These are phyloP conservation scores for Stipa capillata DNA, from an alignment of 176 grass and related monocot genomes.

Conservation along the genomic window DNA sequence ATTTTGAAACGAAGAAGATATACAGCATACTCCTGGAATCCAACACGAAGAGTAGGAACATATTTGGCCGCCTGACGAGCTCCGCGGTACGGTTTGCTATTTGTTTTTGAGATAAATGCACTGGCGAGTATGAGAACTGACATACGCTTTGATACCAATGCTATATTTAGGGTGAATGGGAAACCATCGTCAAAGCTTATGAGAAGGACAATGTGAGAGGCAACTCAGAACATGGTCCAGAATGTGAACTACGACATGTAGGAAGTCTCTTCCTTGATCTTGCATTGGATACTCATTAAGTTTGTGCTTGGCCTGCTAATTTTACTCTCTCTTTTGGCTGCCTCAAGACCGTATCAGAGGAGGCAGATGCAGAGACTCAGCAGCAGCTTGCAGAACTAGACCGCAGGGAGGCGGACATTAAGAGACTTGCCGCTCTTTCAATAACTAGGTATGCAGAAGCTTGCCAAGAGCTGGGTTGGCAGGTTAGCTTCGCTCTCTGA, in stretches of 20 bases:
- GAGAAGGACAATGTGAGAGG: conserved; percentile 96
- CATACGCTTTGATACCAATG: background rate
- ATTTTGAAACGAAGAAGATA: conserved; percentile 81
- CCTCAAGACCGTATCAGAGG: conserved; percentile 74
- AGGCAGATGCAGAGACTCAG: conserved; percentile 89
- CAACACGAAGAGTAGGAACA: conserved; percentile 72
- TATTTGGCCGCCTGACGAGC: conserved; percentile 88
- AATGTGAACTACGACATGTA: conserved; percentile 99
- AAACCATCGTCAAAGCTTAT: conserved; percentile 59
- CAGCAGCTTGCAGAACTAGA: conserved; percentile 86
- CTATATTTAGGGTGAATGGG: conserved; percentile 73
- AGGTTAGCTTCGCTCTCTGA: conserved; percentile 34
- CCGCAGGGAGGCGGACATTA: conserved; percentile 82
- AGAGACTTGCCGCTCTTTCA: conserved; percentile 65
- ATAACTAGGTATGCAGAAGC: conserved; percentile 74
- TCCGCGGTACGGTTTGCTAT: conserved; percentile 45
- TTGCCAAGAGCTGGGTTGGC: conserved; percentile 82
- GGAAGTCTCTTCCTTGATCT: background rate
- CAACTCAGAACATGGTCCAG: conserved; percentile 88
- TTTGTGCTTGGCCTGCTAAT: background rate
- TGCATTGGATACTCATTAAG: background rate
- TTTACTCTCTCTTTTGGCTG: conserved; percentile 2
- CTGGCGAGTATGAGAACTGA: background rate
- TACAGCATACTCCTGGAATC: conserved; percentile 68
- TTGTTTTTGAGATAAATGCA: background rate